Conservation (phyloP, 2,329 filamentous ascomycete species). For the Cordyceps pruinosa region DNA sequence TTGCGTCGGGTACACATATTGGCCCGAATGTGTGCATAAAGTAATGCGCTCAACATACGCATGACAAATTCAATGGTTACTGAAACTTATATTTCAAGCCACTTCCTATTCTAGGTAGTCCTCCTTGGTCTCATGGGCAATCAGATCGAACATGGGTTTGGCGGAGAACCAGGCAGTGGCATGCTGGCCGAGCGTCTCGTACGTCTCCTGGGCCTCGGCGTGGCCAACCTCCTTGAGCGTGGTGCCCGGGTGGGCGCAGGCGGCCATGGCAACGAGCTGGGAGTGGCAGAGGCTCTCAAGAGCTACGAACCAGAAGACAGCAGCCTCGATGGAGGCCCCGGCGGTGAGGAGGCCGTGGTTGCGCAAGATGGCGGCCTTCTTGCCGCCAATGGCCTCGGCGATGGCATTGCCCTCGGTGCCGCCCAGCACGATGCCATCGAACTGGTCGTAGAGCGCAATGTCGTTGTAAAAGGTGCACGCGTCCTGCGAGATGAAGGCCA, state of each 20-base stretch:
- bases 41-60: too few species aligned
- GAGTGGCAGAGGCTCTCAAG: constrained; percentile 42
- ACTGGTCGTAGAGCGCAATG: constrained; percentile 37
- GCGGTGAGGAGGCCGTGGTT: constrained; percentile 50
- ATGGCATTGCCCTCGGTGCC: constrained; percentile 45
- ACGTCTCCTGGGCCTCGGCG: constrained; percentile 61
- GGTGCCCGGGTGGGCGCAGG: constrained; percentile 54
- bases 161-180: constrained; percentile 61
- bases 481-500: constrained; percentile 62
- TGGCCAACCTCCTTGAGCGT: constrained; percentile 60
- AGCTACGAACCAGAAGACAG: constrained; percentile 48
- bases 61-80: too few species aligned
- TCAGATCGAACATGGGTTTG: constrained; percentile 14
- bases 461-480: constrained; percentile 53
- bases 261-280: constrained; percentile 50
- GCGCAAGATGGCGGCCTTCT: constrained; percentile 46
- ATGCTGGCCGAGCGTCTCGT: constrained; percentile 55
- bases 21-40: too few species aligned
- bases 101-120: constrained; percentile 1
- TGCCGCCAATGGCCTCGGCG: constrained; percentile 37
- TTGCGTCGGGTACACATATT: too few species aligned
- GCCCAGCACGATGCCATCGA: constrained; percentile 46
- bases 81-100: too few species aligned
- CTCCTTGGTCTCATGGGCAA: constrained; percentile 4
- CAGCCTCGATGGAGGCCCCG: constrained; percentile 42